Percentiles rank a stretch among this genome's conserved stretches.
phyloP scores from a whole-genome alignment of 2,329 filamentous ascomycete species.

The Fusarium guadeloupense region DNA sequence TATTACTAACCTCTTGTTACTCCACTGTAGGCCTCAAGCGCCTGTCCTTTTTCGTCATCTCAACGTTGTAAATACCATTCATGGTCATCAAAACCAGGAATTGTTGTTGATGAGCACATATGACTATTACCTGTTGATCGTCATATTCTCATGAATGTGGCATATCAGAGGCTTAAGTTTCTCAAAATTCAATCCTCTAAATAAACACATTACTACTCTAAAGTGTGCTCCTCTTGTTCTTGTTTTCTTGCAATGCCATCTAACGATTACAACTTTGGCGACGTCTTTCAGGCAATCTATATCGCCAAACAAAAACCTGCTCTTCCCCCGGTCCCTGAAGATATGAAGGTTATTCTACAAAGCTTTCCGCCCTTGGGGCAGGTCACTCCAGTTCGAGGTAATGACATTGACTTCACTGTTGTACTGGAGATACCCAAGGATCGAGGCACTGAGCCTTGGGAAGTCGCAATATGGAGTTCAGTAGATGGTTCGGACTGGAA shows the following conservation, averaged over 20 bases:
- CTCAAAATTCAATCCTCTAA: background rate
- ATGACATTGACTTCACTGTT: constrained; percentile 69
- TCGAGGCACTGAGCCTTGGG: constrained; percentile 68
- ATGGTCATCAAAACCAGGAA: constrained; percentile 6
- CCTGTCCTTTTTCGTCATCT: constrained; percentile 34
- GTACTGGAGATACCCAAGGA: constrained; percentile 71
- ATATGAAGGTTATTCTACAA: constrained; percentile 53
- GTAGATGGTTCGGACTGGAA: constrained; percentile 64
- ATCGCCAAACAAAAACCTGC: constrained; percentile 51
- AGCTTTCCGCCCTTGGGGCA: constrained; percentile 79
- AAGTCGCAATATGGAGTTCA: constrained; percentile 79
- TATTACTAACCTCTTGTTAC: constrained; percentile 46
- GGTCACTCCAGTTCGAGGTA: constrained; percentile 66
- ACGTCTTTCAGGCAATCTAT: constrained; percentile 50
- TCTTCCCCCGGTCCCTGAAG: constrained; percentile 39
- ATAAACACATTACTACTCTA: constrained; percentile 15
- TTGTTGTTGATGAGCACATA: background rate
- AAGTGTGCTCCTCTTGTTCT: constrained; percentile 14
- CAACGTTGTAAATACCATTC: constrained; percentile 11
- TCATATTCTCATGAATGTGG: background rate
- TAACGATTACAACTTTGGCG: constrained; percentile 48
- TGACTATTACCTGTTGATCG: background rate
- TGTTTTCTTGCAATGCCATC: constrained; percentile 38
- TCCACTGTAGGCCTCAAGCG: background rate
- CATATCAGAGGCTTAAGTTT: background rate